These are phyloP conservation scores for Phanerochaete carnosa DNA, from an alignment of 768 basidiomycete species.

Conservation along the genomic window DNA sequence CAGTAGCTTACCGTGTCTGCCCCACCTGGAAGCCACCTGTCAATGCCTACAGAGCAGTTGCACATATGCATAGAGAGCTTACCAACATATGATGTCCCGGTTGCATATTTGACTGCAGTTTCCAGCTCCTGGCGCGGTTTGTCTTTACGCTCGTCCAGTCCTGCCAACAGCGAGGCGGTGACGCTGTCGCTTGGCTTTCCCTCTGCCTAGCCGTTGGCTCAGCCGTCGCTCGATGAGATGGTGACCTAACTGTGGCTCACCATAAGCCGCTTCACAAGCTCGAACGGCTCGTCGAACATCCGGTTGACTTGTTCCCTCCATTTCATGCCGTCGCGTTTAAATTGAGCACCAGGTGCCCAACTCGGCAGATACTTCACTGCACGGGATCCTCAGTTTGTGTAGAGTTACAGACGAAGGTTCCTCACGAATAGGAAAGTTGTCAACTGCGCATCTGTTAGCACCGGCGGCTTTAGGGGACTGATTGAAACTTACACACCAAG, in stretches of 20 bases:
- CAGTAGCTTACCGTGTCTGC: conserved; percentile 6
- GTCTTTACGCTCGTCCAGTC: neutral
- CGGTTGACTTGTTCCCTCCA: conserved; percentile 66
- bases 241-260: conserved; percentile 29
- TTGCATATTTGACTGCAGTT: neutral
- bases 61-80: neutral
- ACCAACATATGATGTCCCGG: conserved; percentile 22
- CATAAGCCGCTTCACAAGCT: conserved; percentile 53
- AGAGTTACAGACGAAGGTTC: neutral
- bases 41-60: neutral
- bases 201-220: neutral
- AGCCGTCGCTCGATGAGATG: neutral
- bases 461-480: neutral
- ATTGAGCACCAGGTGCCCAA: conserved; percentile 67
- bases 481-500: conserved; percentile 10
- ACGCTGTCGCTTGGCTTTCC: neutral
- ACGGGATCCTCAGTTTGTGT: neutral
- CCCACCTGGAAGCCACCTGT: neutral
- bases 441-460: neutral
- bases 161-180: neutral
- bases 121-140: neutral
- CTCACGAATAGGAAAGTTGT: conserved; percentile 3
- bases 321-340: conserved; percentile 51
- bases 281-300: conserved; percentile 63
- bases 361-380: conserved; percentile 54